Percentiles rank a stretch among this genome's conserved stretches.
phyloP scores from a whole-genome alignment of 2,329 filamentous ascomycete genomes.

The Celoporthe dispersa region DNA sequence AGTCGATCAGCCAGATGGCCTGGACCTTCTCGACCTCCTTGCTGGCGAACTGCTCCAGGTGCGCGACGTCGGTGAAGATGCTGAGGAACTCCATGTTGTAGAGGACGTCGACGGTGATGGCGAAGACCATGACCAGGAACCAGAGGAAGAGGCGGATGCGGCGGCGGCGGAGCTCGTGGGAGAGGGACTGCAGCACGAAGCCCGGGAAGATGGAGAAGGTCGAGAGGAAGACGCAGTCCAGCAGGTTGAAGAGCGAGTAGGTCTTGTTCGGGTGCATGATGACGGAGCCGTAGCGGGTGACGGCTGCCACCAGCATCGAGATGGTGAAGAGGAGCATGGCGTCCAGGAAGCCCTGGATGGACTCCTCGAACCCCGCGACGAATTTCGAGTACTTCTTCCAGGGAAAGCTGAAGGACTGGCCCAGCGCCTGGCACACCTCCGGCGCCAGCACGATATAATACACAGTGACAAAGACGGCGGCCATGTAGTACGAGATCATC shows the following conservation, averaged over 20 bases:
- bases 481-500: constrained; percentile 28
- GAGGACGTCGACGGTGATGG: constrained; percentile 30
- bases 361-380: constrained; percentile 12
- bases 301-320: constrained; percentile 26
- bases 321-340: constrained; percentile 29
- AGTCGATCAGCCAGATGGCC: constrained; percentile 23
- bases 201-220: constrained; percentile 25
- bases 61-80: not conserved
- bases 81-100: constrained; percentile 29
- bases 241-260: constrained; percentile 26
- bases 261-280: constrained; percentile 23
- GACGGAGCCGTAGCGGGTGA: constrained; percentile 22
- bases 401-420: not conserved
- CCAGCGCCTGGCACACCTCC: constrained; percentile 19
- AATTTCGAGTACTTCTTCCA: not conserved
- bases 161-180: constrained; percentile 28
- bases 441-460: constrained; percentile 26
- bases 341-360: not conserved
- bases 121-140: constrained; percentile 31
- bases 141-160: constrained; percentile 33
- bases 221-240: constrained; percentile 25
- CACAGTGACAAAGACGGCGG: constrained; percentile 26
- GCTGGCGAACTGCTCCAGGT: constrained; percentile 4
- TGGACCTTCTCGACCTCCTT: constrained; percentile 8
- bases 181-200: constrained; percentile 27